Evolutionary conservation across 2,329 filamentous ascomycete species (phyloP).

Genomic region (Onygena corvina): DNA sequence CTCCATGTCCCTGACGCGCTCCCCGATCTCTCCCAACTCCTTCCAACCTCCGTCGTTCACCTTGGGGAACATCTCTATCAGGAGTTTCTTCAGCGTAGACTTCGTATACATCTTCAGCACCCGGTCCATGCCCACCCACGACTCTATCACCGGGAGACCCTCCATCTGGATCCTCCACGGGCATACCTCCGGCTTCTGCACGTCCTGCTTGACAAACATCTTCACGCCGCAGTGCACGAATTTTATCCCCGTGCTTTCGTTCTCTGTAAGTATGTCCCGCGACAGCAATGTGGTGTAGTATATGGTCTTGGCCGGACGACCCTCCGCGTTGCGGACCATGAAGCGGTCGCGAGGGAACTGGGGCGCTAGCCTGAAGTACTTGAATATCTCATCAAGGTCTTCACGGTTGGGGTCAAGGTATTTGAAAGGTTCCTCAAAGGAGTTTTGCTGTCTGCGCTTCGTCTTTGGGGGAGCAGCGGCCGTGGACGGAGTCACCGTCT

Average conservation of each 20-base stretch:
- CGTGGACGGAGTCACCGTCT: conserved; percentile 7
- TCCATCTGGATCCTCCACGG: conserved; percentile 93
- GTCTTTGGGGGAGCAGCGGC: conserved; percentile 13
- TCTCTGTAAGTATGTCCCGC: conserved; percentile 71
- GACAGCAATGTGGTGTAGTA: conserved; percentile 87
- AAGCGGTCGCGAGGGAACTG: conserved; percentile 84
- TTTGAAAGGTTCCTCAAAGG: conserved; percentile 85
- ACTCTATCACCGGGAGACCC: conserved; percentile 79
- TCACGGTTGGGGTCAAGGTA: conserved; percentile 64
- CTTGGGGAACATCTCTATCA: conserved; percentile 95
- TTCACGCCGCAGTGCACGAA: conserved; percentile 95
- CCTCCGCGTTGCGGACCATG: conserved; percentile 87
- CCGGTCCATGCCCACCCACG: conserved; percentile 70
- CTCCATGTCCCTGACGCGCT: conserved; percentile 62
- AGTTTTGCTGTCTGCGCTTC: conserved; percentile 28
- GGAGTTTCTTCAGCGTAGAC: conserved; percentile 65
- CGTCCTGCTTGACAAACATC: conserved; percentile 98
- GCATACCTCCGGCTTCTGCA: conserved; percentile 73
- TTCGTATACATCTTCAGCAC: conserved; percentile 64
- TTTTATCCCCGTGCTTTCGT: conserved; percentile 83
- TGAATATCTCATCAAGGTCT: conserved; percentile 63
- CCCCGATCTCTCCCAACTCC: conserved; percentile 74
- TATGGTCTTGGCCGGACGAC: conserved; percentile 81
- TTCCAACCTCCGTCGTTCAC: conserved; percentile 63
- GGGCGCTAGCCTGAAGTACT: conserved; percentile 72